Base-by-base conservation (phyloP, 2,329 filamentous ascomycete genomes). In the Microdochium paspali region DNA sequence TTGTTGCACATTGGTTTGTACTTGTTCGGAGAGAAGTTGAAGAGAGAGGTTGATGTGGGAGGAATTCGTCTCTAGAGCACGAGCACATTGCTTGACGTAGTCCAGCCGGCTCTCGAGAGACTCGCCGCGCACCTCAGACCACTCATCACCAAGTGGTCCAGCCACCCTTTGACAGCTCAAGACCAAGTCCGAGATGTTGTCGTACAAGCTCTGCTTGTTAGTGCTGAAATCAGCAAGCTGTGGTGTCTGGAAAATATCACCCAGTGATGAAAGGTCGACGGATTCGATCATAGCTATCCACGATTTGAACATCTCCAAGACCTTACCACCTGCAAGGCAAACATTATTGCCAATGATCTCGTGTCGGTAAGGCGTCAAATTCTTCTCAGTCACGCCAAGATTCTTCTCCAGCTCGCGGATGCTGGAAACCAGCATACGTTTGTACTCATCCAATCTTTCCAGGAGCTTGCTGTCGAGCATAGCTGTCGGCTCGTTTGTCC, bases 201-300 rank as follows among this genome's bases (percentile, higher is more conserved):
- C 93, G 65, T 97, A 97, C 18, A 95, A 74, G 56, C 85, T 87
- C 64, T 98, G 93, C 67, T 97, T 97, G 63, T 95, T 88, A 26
- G 84, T 79, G 58, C 83, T 84, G 63, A 96, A 96, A 56, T 97
- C 93, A 44, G 82, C 77, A 26, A 97, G 70, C 56, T 94, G 87
- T 1, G 90, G 89, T 40, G 86, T 91, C 61, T 91, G 87, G 54
- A 90, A 84, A 49, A 78, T 84, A 49, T 85, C 84, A 35, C 83
- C 84, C 2, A 97, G 70, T 1, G 85, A 80, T 1, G 87, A 85
- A 13, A 98, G 76, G 57, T 97, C 90, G 63, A 96, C 87, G 2
- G 90, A 95, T 66, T 98, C 93, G 46, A 97, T 82, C 55, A 88
- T 82, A 10, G 88, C 80, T 51, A 95, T 83, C 85, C 90, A 98